Evolutionary conservation across 768 basidiomycete genomes (phyloP).

Genomic region (Hypholoma fasciculare): DNA sequence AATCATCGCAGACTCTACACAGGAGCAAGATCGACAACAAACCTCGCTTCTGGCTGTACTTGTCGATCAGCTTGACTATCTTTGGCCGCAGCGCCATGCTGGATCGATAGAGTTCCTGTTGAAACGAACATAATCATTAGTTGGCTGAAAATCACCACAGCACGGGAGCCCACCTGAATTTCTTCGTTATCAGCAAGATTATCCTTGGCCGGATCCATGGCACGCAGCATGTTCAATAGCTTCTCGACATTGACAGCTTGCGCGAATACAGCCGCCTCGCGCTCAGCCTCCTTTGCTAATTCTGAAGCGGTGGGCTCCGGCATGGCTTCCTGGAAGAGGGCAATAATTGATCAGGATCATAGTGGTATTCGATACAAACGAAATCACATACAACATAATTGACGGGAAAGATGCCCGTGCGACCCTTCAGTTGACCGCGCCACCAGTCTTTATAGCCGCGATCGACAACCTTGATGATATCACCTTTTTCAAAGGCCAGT

Average conservation of each 20-base stretch:
- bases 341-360: neutral
- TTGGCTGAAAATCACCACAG: conserved; percentile 3
- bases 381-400: conserved; percentile 79
- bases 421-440: conserved; percentile 86
- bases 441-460: conserved; percentile 97
- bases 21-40: neutral
- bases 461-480: conserved; percentile 93
- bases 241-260: conserved; percentile 86
- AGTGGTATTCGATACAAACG: too few species aligned
- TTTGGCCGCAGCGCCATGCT: conserved; percentile 90
- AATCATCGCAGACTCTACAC: conserved; percentile 1
- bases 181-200: conserved; percentile 92
- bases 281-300: conserved; percentile 78
- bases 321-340: conserved; percentile 63
- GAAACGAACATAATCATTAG: neutral
- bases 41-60: conserved; percentile 93
- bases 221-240: conserved; percentile 70
- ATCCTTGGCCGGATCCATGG: conserved; percentile 74
- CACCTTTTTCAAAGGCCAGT: conserved; percentile 88
- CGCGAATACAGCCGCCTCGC: conserved; percentile 85
- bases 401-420: conserved; percentile 95
- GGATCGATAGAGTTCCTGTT: conserved; percentile 84
- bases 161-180: conserved; percentile 56
- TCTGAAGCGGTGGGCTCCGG: conserved; percentile 82
- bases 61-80: conserved; percentile 95